phyloP scores from a whole-genome alignment of 495 filamentous ascomycete species.

The Choiromyces venosus region DNA sequence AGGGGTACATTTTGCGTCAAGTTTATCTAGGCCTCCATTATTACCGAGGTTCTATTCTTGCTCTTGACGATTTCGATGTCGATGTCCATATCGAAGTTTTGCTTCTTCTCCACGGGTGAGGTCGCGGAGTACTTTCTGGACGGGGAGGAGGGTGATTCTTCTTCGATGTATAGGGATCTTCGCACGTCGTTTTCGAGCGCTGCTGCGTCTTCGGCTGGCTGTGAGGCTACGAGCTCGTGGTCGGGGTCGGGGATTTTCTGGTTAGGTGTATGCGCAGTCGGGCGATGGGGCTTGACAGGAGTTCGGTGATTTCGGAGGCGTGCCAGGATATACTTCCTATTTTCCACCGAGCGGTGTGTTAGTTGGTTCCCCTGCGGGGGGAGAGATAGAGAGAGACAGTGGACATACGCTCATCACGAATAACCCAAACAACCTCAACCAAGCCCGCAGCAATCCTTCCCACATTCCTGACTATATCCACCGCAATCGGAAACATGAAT shows the following conservation, averaged over 20 bases:
- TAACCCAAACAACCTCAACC: constrained; percentile 55
- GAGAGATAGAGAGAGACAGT: too few relatives aligned
- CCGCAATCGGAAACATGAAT: constrained; percentile 53
- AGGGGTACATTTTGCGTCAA: constrained; percentile 11
- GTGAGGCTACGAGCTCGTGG: constrained; percentile 41
- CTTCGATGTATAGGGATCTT: constrained; percentile 26
- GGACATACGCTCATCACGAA: constrained; percentile 50
- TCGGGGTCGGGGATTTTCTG: constrained; percentile 23
- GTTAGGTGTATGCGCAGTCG: constrained; percentile 50
- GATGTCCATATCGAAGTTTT: not conserved
- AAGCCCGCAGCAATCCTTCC: constrained; percentile 44
- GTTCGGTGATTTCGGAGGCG: constrained; percentile 47
- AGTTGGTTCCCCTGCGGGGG: constrained; percentile 16
- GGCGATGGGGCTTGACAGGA: constrained; percentile 48
- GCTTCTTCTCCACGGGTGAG: not conserved
- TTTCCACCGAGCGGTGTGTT: constrained; percentile 10
- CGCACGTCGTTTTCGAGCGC: constrained; percentile 45
- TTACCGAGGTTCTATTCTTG: too few relatives aligned
- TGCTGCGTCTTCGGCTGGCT: constrained; percentile 44
- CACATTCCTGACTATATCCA: constrained; percentile 50
- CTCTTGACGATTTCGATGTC: not conserved
- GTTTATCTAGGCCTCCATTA: constrained; percentile 33
- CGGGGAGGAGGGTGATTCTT: not conserved
- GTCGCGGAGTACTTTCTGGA: not conserved
- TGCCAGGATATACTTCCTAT: constrained; percentile 52